Conservation (phyloP, 306 rosid species). For the Prunus fruticosa region DNA sequence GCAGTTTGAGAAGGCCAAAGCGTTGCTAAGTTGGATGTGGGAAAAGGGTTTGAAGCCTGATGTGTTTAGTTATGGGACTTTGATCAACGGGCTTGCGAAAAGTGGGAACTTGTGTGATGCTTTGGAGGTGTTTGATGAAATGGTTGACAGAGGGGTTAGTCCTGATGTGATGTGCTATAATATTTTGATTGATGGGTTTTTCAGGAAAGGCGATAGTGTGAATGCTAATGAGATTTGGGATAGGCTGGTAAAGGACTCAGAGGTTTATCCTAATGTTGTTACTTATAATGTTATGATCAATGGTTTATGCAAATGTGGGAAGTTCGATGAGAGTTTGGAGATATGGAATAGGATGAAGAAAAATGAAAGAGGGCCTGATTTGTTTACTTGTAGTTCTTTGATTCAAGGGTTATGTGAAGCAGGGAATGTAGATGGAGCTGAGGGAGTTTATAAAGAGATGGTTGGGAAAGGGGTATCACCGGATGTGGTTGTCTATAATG, state of each 20-base stretch:
- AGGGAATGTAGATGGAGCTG: constrained; percentile 60
- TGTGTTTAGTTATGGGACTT: constrained; percentile 59
- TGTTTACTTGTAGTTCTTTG: constrained; percentile 61
- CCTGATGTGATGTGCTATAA: constrained; percentile 85
- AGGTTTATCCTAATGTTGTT: constrained; percentile 60
- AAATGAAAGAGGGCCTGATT: constrained; percentile 48
- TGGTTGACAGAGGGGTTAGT: constrained; percentile 62
- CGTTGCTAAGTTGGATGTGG: constrained; percentile 67
- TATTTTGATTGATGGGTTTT: constrained; percentile 75
- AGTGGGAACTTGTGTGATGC: constrained; percentile 51
- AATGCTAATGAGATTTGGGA: constrained; percentile 74
- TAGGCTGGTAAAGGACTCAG: constrained; percentile 49
- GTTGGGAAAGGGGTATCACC: constrained; percentile 50
- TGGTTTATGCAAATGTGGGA: constrained; percentile 78
- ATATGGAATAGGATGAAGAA: constrained; percentile 85
- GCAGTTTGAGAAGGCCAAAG: constrained; percentile 63
- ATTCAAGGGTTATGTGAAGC: constrained; percentile 72
- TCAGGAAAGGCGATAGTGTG: constrained; percentile 46
- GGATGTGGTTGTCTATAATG: constrained; percentile 61
- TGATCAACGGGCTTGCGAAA: constrained; percentile 53
- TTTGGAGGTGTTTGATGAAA: constrained; percentile 78
- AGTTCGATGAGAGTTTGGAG: constrained; percentile 61
- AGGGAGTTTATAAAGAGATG: constrained; percentile 61
- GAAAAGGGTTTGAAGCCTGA: constrained; percentile 55
- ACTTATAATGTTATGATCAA: constrained; percentile 83